Percentiles rank a stretch among this genome's conserved stretches.
phyloP scores from a whole-genome alignment of 805 yeast genomes.

The Lipomyces japonicus region DNA sequence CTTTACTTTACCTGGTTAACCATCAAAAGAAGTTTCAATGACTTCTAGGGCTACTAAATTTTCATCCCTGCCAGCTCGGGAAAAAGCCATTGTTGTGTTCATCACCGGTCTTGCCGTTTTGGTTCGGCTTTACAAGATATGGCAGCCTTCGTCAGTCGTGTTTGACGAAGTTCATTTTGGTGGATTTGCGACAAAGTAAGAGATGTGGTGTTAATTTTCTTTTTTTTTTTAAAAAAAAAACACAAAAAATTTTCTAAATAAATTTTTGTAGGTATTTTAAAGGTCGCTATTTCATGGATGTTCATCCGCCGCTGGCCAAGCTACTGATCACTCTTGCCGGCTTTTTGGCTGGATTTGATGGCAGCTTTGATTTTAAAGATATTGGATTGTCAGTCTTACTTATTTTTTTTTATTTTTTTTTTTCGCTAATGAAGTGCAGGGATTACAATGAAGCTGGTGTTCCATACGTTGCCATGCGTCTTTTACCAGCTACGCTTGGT shows the following conservation, averaged over 20 bases:
- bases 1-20: no score
- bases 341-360: slow-evolving; percentile 52
- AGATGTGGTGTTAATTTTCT: slow-evolving; percentile 27
- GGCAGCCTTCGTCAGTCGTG: slow-evolving; percentile 75
- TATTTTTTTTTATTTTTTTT: not conserved
- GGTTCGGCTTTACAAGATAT: slow-evolving; percentile 60
- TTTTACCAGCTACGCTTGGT: slow-evolving; percentile 56
- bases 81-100: slow-evolving; percentile 19
- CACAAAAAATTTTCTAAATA: not conserved
- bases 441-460: slow-evolving; percentile 41
- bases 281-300: slow-evolving; percentile 64
- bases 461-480: slow-evolving; percentile 55
- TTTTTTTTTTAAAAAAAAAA: not conserved
- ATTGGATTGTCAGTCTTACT: slow-evolving; percentile 42
- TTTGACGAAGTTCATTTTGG: slow-evolving; percentile 96
- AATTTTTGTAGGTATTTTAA: slow-evolving; percentile 42
- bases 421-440: slow-evolving; percentile 14
- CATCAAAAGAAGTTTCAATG: no score
- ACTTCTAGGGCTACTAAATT: slow-evolving; percentile 9
- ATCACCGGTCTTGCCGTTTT: slow-evolving; percentile 50
- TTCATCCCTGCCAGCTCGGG: slow-evolving; percentile 18
- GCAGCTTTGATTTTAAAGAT: slow-evolving; percentile 40
- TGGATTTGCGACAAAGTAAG: slow-evolving; percentile 86
- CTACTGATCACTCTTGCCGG: slow-evolving; percentile 56
- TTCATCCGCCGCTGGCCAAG: slow-evolving; percentile 69